Conservation (phyloP, 495 filamentous ascomycete species). For the Penicillium chermesinum region DNA sequence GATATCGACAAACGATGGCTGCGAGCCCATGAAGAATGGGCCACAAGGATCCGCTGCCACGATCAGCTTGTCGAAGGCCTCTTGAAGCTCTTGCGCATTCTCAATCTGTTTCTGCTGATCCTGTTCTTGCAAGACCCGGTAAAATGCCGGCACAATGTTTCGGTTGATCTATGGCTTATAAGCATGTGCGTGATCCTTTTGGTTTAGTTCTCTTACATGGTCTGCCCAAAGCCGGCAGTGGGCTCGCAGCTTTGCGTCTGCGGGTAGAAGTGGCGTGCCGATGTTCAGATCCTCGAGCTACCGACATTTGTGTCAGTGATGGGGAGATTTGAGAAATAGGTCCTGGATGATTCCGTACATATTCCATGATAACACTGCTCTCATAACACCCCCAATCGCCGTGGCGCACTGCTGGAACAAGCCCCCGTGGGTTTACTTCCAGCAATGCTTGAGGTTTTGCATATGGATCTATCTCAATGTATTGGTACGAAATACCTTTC, state of each 20-base stretch:
- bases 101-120: slow-evolving; percentile 59
- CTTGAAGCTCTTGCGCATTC: slow-evolving; percentile 58
- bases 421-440: slow-evolving; percentile 81
- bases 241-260: slow-evolving; percentile 63
- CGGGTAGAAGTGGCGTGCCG: slow-evolving; percentile 55
- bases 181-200: slow-evolving; percentile 2
- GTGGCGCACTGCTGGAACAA: slow-evolving; percentile 79
- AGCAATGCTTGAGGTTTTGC: slow-evolving; percentile 72
- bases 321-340: background rate
- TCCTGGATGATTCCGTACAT: slow-evolving; percentile 44
- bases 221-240: slow-evolving; percentile 82
- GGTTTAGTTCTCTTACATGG: slow-evolving; percentile 53
- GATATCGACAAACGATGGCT: slow-evolving; percentile 76
- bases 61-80: slow-evolving; percentile 68
- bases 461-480: slow-evolving; percentile 87
- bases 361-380: slow-evolving; percentile 85
- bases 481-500: slow-evolving; percentile 81
- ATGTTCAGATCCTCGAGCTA: slow-evolving; percentile 74
- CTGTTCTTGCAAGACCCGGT: slow-evolving; percentile 67
- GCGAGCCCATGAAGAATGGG: slow-evolving; percentile 74
- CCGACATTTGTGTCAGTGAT: slow-evolving; percentile 3
- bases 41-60: slow-evolving; percentile 64
- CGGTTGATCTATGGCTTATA: slow-evolving; percentile 63
- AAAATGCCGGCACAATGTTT: slow-evolving; percentile 77
- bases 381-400: slow-evolving; percentile 87